These are phyloP conservation scores for Achaetomium macrosporum DNA, from an alignment of 2,329 filamentous ascomycete species.

Conservation along the genomic window DNA sequence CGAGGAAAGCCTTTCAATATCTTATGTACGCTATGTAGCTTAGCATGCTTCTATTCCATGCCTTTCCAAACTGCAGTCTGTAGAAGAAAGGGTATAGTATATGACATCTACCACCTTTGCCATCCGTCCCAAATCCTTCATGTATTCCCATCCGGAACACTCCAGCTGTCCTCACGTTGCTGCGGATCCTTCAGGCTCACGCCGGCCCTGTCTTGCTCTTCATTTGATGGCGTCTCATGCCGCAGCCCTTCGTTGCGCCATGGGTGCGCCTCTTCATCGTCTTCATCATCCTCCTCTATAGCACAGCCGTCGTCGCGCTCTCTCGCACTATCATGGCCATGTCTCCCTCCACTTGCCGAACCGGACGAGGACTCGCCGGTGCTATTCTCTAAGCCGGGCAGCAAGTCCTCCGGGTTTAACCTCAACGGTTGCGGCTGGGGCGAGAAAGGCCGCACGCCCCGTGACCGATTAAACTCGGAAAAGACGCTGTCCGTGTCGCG, in stretches of 20 bases:
- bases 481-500: conserved; percentile 48
- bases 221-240: conserved; percentile 11
- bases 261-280: conserved; percentile 22
- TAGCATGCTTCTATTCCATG: background rate
- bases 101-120: too few species aligned
- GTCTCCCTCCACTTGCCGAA: background rate
- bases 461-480: conserved; percentile 48
- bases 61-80: too few species aligned
- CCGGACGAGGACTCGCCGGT: conserved; percentile 1
- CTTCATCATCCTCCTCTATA: conserved; percentile 13
- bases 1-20: background rate
- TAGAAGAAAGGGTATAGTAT: too few species aligned
- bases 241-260: conserved; percentile 26
- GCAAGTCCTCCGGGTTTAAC: conserved; percentile 30
- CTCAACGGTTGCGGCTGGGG: conserved; percentile 41
- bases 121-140: background rate
- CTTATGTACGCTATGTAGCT: background rate
- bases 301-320: conserved; percentile 6
- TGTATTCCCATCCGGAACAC: conserved; percentile 2
- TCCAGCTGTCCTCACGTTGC: conserved; percentile 22
- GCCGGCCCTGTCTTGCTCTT: conserved; percentile 16
- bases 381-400: conserved; percentile 21
- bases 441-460: conserved; percentile 53
- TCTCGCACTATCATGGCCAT: background rate
- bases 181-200: conserved; percentile 15